Evolutionary conservation across 257 asterid genomes (phyloP).

Genomic region (Misopates orontium): DNA sequence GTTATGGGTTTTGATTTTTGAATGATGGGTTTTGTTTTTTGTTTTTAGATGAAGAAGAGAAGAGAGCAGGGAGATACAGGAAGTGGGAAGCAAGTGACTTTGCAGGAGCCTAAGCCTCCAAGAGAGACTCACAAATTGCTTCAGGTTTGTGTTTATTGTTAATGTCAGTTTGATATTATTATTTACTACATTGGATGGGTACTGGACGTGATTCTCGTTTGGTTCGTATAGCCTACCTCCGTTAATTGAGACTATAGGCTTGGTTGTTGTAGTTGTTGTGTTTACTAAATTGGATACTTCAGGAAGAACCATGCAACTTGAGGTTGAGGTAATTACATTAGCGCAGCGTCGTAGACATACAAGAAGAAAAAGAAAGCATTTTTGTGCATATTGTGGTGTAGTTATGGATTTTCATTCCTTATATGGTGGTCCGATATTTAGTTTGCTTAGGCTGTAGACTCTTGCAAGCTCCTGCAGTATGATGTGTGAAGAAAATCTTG

Average conservation of each 20-base stretch:
- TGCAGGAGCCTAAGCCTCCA: slow-evolving; percentile 60
- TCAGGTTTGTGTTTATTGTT: slow-evolving; percentile 53
- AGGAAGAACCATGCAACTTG: no score
- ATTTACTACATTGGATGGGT: no score
- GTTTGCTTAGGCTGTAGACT: slow-evolving; percentile 1
- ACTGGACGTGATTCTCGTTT: no score
- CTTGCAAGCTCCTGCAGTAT: slow-evolving; percentile 1
- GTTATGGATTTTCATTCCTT: neutral
- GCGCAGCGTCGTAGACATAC: no score
- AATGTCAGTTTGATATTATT: no score
- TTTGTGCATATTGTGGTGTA: neutral
- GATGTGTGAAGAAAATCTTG: neutral
- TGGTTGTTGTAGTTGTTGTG: neutral
- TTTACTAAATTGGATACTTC: neutral
- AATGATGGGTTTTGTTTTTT: slow-evolving; percentile 2
- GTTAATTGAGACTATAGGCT: no score
- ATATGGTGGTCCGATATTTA: neutral
- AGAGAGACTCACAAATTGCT: slow-evolving; percentile 95
- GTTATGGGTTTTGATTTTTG: neutral
- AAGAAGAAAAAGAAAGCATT: no score
- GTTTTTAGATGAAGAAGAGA: slow-evolving; percentile 54
- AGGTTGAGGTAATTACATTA: no score
- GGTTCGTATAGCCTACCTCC: no score
- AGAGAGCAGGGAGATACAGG: slow-evolving; percentile 46
- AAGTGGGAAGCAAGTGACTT: slow-evolving; percentile 28